Evolutionary conservation across 768 basidiomycete species (phyloP).

Genomic region (Auriscalpium vulgare): DNA sequence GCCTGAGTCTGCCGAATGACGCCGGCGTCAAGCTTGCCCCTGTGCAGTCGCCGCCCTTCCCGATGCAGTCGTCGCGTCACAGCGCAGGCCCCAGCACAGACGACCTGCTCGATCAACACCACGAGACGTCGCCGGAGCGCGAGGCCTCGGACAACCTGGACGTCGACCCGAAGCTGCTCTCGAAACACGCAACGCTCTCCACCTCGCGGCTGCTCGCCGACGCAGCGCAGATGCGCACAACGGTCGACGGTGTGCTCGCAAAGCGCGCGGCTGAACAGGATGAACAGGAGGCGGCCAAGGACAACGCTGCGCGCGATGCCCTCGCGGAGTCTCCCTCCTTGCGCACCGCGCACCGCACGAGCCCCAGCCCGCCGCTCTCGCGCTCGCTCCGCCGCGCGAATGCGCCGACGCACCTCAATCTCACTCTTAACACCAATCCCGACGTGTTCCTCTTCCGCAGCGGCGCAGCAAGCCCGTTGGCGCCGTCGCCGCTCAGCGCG

Average conservation of each 20-base stretch:
- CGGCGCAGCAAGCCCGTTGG: background rate
- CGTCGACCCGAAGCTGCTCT: slow-evolving; percentile 11
- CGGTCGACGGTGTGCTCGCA: no score
- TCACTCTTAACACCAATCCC: background rate
- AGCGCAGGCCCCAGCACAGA: background rate
- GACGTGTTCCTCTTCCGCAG: background rate
- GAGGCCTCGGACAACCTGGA: background rate
- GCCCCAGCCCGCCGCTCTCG: background rate
- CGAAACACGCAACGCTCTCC: background rate
- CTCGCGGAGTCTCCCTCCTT: background rate
- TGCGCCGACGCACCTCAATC: background rate
- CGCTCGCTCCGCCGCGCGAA: no score
- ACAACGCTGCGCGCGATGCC: no score
- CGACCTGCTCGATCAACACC: background rate
- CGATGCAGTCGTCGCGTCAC: background rate
- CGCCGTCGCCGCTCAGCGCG: background rate
- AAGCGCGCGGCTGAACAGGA: no score
- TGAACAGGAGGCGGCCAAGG: no score
- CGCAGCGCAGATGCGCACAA: background rate
- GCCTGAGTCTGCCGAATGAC: background rate
- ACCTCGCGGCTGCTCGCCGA: background rate
- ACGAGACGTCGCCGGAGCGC: background rate
- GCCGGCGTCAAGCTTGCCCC: background rate
- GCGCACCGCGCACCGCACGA: background rate
- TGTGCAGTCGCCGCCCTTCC: background rate